Conservation (phyloP, 306 rosid genomes). For the Malus orientalis region DNA sequence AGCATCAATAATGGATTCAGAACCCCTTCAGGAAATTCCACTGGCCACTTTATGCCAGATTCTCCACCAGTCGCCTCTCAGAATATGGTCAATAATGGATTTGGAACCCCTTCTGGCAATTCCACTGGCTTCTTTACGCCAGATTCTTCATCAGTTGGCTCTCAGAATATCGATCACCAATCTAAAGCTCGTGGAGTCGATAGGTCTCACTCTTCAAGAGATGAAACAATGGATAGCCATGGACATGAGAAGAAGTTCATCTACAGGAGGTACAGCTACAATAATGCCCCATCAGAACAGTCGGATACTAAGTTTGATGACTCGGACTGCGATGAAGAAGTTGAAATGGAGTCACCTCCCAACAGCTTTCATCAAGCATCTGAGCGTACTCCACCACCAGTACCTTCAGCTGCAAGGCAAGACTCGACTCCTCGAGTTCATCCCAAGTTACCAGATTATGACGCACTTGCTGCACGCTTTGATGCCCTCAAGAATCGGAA, state of each 20-base stretch:
- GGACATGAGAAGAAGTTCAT: slow-evolving; percentile 13
- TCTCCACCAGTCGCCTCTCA: slow-evolving; percentile 2
- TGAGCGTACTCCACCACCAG: slow-evolving; percentile 45
- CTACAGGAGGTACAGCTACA: slow-evolving; percentile 68
- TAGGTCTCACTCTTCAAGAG: slow-evolving; percentile 27
- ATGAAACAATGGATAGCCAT: slow-evolving; percentile 22
- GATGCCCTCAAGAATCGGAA: slow-evolving; percentile 74
- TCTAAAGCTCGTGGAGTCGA: slow-evolving; percentile 33
- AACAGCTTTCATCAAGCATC: slow-evolving; percentile 36
- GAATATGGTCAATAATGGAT: slow-evolving; percentile 1
- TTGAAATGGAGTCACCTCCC: slow-evolving; percentile 41
- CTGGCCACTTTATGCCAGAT: slow-evolving; percentile 17
- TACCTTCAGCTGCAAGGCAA: slow-evolving; percentile 37
- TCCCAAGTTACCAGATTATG: slow-evolving; percentile 87
- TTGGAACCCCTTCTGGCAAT: slow-evolving; percentile 12
- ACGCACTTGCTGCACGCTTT: slow-evolving; percentile 77
- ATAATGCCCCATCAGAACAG: slow-evolving; percentile 44
- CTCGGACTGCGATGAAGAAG: slow-evolving; percentile 74
- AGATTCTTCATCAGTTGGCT: slow-evolving; percentile 16
- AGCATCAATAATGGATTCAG: slow-evolving; percentile 12
- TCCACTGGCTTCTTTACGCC: slow-evolving; percentile 15
- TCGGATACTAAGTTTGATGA: slow-evolving; percentile 76
- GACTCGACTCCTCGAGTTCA: slow-evolving; percentile 43
- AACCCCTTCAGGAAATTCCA: slow-evolving; percentile 11
- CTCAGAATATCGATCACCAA: slow-evolving; percentile 23